Base-by-base conservation (phyloP, 805 yeast species). In the Metschnikowia reukaufii region DNA sequence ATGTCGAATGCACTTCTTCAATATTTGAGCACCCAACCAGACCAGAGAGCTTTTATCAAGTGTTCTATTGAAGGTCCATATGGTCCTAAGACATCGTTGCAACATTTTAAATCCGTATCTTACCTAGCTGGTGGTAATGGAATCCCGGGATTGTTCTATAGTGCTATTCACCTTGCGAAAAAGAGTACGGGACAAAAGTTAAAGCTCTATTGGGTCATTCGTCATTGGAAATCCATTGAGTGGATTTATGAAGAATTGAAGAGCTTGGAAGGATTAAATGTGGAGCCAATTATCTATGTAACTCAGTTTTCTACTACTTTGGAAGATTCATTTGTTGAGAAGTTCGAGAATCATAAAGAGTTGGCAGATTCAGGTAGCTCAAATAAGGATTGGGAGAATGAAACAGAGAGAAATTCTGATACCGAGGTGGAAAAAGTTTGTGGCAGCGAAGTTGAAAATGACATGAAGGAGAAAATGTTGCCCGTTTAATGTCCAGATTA, bases 61-160 rank as follows among this genome's bases (percentile, higher is more conserved):
- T 71, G 79, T 6, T 59, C 76, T 9, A 70, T 82, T 17, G 88
- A 82, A 53, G 88, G 88, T 0, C 83, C 85, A 0, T 82, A 83
- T 54, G 87, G 87, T 1, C 61, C 66, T 4, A 58, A 59, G 13
- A 58, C 72, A 1, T 83, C 82, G 1, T 75, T 78, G 48, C 69
- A 69, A 39, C 67, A 72, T 17, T 80, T 76, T 54, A 70, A 70
- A 29, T 70, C 72, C 39, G 75, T 77, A 1, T 63, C 81, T 6
- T 71, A 81, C 36, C 62, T 82, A 34, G 83, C 84, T 3, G 87
- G 87, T 8, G 88, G 87, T 5, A 78, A 79, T 50, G 88, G 88
- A 8, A 72, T 82, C 56, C 79, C 88, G 0, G 84, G 82, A 0
- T 66, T 79, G 9, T 66, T 76, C 36, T 68, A 80, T 2, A 72